A percentile compares a stretch with the other conserved stretches of the same genome.
Evolutionary conservation across 805 yeast species (phyloP).

Genomic region (Teunomyces atbi): DNA sequence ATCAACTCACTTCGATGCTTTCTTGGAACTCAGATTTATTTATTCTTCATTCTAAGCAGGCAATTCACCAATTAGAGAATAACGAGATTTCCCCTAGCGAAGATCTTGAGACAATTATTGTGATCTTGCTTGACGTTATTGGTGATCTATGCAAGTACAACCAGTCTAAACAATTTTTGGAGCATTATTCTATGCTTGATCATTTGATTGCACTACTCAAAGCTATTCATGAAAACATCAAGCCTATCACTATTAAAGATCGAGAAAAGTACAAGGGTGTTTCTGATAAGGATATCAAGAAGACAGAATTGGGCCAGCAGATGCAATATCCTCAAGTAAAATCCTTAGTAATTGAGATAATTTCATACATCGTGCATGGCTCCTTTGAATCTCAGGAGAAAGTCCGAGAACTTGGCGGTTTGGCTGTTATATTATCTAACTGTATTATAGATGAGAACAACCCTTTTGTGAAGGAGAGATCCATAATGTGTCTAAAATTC

Average conservation of each 20-base stretch:
- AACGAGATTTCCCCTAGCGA: slow-evolving; percentile 3
- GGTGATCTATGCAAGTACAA: slow-evolving; percentile 42
- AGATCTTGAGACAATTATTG: slow-evolving; percentile 10
- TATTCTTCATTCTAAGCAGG: slow-evolving; percentile 12
- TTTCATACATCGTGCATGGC: slow-evolving; percentile 55
- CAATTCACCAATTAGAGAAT: not conserved
- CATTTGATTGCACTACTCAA: slow-evolving; percentile 37
- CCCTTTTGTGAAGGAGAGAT: slow-evolving; percentile 82
- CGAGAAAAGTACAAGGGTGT: slow-evolving; percentile 17
- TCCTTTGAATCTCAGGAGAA: slow-evolving; percentile 62
- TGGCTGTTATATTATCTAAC: slow-evolving; percentile 70
- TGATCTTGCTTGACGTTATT: slow-evolving; percentile 39
- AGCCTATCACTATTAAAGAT: slow-evolving; percentile 10
- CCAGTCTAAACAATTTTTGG: slow-evolving; percentile 39
- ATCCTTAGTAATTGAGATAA: slow-evolving; percentile 61
- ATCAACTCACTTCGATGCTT: slow-evolving; percentile 34
- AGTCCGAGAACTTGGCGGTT: slow-evolving; percentile 62
- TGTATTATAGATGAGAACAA: slow-evolving; percentile 87
- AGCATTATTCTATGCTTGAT: slow-evolving; percentile 37
- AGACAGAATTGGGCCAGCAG: slow-evolving; percentile 15
- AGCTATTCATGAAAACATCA: slow-evolving; percentile 40
- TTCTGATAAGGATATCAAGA: not conserved
- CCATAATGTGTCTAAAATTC: slow-evolving; percentile 75
- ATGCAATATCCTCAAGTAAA: slow-evolving; percentile 54
- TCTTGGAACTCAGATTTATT: slow-evolving; percentile 41